Evolutionary conservation across 495 filamentous ascomycete species (phyloP), one percentile per base, ranked within the genome.

Genomic region (Aspergillus campestris): DNA sequence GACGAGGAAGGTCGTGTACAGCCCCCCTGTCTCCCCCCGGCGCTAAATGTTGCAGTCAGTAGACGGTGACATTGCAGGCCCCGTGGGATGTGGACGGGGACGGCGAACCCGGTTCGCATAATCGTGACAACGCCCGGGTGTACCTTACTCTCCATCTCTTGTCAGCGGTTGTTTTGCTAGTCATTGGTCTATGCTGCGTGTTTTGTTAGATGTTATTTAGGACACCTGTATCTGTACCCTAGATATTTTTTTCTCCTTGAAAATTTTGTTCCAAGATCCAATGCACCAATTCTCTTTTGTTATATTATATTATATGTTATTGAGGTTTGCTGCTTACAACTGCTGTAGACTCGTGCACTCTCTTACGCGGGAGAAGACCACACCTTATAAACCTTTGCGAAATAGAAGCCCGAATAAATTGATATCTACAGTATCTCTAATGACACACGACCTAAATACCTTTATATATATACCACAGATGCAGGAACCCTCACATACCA

Each of bases 1-100:
- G 83, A 83, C 90, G 45, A 81, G 92, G 56, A 94, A 95, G 78
- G 67, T 99, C 56, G 78, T 86, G 55, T 91, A 91, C 73, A 83
- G 83, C 66, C 84, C 87, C 34, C 87, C 87, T 6, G 63, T 76
- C 50, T 60, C 67, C 18, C 18, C 18, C 56, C 67, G 67, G 46
- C 69, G 67, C 51, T 72, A 60, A 66, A 62, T 48, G 50, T 51
- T 48, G 44, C 52, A 51, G 47, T 45, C 52, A 24, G 18, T 24
- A 24, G 18, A 24, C 18, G 18, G 18, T 24, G 18, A 24, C 18
- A 4, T 1, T 24, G 18, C 18, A 24, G 18, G 2, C 1, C 1
- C 18, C 18, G 18, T 24, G 18, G 18, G 18, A 24, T 24, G 18
- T 4, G 18, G 18, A 24, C 18, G 18, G 18, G 1, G 18, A 24